phyloP scores from a whole-genome alignment of 1,284 basidiomycete species.

The Puccinia horiana region DNA sequence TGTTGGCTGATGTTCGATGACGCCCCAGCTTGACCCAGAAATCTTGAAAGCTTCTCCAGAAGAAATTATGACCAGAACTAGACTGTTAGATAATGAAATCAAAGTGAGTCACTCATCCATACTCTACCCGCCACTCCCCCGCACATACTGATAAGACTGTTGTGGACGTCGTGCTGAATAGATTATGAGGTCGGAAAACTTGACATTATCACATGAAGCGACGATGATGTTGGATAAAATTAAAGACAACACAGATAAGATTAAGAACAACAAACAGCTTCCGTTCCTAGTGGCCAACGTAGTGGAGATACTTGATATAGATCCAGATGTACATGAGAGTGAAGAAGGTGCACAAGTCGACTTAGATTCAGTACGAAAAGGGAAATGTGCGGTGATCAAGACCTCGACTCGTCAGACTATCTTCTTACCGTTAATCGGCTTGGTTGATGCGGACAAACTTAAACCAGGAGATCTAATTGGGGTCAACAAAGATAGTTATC shows the following conservation, averaged over 20 bases:
- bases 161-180: conserved; percentile 59
- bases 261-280: conserved; percentile 98
- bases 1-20: neutral
- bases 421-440: conserved; percentile 94
- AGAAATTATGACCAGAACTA: conserved; percentile 79
- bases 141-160: too few relatives aligned
- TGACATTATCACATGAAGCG: conserved; percentile 89
- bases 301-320: conserved; percentile 94
- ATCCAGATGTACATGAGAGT: conserved; percentile 81
- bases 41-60: conserved; percentile 72
- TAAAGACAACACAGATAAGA: conserved; percentile 95
- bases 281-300: conserved; percentile 98
- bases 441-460: conserved; percentile 86
- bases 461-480: conserved; percentile 92
- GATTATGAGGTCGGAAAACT: conserved; percentile 93
- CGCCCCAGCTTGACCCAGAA: conserved; percentile 61
- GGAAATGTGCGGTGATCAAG: conserved; percentile 98
- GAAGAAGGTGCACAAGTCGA: conserved; percentile 87
- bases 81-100: conserved; percentile 90
- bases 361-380: conserved; percentile 87
- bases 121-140: neutral
- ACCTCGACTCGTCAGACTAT: conserved; percentile 94
- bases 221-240: conserved; percentile 97
- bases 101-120: conserved; percentile 65
- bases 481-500: conserved; percentile 99